Evolutionary conservation across 2,329 filamentous ascomycete species (phyloP).

Genomic region (Teratosphaeria zuluensis): DNA sequence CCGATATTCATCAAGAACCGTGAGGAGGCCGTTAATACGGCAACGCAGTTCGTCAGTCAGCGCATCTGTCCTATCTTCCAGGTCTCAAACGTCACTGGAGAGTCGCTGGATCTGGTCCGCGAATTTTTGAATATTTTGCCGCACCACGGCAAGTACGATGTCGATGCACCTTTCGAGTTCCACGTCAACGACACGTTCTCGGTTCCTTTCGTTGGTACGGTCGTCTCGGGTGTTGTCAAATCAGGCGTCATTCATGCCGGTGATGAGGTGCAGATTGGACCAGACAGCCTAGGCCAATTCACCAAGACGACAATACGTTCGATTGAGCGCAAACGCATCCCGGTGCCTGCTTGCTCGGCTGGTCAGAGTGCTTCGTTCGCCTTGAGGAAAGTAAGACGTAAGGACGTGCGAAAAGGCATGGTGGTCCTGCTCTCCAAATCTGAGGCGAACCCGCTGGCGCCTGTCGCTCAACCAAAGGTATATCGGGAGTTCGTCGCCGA

Average conservation of each 20-base stretch:
- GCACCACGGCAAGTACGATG: slow-evolving; percentile 86
- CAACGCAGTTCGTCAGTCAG: slow-evolving; percentile 89
- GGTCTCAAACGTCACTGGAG: slow-evolving; percentile 92
- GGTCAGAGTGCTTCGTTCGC: slow-evolving; percentile 92
- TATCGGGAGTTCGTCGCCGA: slow-evolving; percentile 49
- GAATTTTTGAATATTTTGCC: slow-evolving; percentile 92
- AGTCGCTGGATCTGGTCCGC: slow-evolving; percentile 80
- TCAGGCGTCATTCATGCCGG: slow-evolving; percentile 73
- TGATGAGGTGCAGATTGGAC: slow-evolving; percentile 81
- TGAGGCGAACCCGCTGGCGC: slow-evolving; percentile 46
- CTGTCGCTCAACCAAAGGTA: slow-evolving; percentile 39
- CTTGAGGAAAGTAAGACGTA: slow-evolving; percentile 73
- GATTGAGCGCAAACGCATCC: slow-evolving; percentile 88
- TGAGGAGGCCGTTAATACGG: slow-evolving; percentile 89
- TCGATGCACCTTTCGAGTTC: slow-evolving; percentile 82
- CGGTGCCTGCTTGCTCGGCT: slow-evolving; percentile 76
- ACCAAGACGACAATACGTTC: slow-evolving; percentile 76
- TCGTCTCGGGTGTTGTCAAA: slow-evolving; percentile 89
- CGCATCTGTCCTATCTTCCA: slow-evolving; percentile 96
- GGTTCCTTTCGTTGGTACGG: slow-evolving; percentile 91
- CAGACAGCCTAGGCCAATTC: slow-evolving; percentile 85
- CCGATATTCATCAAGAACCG: slow-evolving; percentile 89
- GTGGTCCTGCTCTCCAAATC: slow-evolving; percentile 74
- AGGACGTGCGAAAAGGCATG: slow-evolving; percentile 96
- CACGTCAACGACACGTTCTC: slow-evolving; percentile 97